A percentile compares a stretch with the other conserved stretches of the same genome.
Conservation (phyloP, 805 yeast genomes). For the Kluyveromyces aestuarii region DNA sequence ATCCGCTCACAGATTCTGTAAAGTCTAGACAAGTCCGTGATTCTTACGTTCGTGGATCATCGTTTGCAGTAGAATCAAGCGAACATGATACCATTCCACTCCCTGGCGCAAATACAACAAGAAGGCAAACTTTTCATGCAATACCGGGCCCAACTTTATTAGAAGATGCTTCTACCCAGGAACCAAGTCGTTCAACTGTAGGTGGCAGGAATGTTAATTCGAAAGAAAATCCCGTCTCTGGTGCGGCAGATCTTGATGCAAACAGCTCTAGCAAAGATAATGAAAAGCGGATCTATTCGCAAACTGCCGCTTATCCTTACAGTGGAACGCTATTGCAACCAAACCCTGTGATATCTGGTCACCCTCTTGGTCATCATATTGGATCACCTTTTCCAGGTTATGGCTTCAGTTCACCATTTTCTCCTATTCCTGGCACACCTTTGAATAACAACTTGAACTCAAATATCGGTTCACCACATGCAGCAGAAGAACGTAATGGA, state of each 20-base stretch:
- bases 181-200: not conserved
- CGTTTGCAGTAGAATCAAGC: not conserved
- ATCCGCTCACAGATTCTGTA: not conserved
- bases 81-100: not conserved
- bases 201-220: not conserved
- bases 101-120: slow-evolving; percentile 9
- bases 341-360: slow-evolving; percentile 20
- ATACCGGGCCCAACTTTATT: slow-evolving; percentile 18
- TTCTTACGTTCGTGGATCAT: slow-evolving; percentile 2
- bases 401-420: slow-evolving; percentile 27
- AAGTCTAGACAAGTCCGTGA: not conserved
- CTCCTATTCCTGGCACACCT: slow-evolving; percentile 23
- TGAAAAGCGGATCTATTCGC: not conserved
- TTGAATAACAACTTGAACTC: slow-evolving; percentile 1
- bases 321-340: slow-evolving; percentile 27
- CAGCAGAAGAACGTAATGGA: not conserved
- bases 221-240: slow-evolving; percentile 2
- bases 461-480: not conserved
- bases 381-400: slow-evolving; percentile 27
- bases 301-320: slow-evolving; percentile 26
- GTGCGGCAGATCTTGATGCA: slow-evolving; percentile 2
- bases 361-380: slow-evolving; percentile 18
- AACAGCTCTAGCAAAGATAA: not conserved
- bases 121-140: slow-evolving; percentile 29
- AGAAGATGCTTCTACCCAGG: slow-evolving; percentile 1